Percentiles rank a stretch among this genome's conserved stretches.
Conservation (phyloP, 371 early-diverging fungal species). For the Funneliformis caledonium region DNA sequence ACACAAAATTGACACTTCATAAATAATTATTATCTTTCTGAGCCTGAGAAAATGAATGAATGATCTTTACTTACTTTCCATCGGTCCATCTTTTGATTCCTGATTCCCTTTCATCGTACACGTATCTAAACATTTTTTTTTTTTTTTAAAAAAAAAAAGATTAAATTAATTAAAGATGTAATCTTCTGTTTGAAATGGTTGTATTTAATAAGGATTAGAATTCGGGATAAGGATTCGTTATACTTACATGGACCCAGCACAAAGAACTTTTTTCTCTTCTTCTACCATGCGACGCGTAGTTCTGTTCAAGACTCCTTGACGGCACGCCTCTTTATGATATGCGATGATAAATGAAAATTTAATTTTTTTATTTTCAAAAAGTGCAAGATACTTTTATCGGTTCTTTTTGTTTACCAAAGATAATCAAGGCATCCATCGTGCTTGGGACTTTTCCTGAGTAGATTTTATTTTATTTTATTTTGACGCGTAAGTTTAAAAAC, state of each 20-base stretch:
- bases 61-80: conserved; percentile 23
- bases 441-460: conserved; percentile 9
- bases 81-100: conserved; percentile 38
- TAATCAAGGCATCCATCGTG: conserved; percentile 22
- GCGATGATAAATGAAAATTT: too few relatives aligned
- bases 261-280: conserved; percentile 10
- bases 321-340: conserved; percentile 25
- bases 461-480: neutral
- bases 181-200: neutral
- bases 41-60: neutral
- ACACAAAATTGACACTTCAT: neutral
- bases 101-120: conserved; percentile 21
- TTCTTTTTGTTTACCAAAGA: conserved; percentile 18
- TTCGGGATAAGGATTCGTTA: too few relatives aligned
- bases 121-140: neutral
- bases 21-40: neutral
- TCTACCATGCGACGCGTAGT: conserved; percentile 9
- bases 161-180: neutral
- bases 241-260: conserved; percentile 15
- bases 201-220: too few relatives aligned
- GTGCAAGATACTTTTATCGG: neutral
- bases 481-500: neutral
- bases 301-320: conserved; percentile 21
- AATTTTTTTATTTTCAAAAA: neutral
- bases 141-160: neutral